A percentile compares a stretch with the other conserved stretches of the same genome.
These are phyloP conservation scores for Ligustrum vulgare DNA, from an alignment of 257 asterid species.

Conservation along the genomic window DNA sequence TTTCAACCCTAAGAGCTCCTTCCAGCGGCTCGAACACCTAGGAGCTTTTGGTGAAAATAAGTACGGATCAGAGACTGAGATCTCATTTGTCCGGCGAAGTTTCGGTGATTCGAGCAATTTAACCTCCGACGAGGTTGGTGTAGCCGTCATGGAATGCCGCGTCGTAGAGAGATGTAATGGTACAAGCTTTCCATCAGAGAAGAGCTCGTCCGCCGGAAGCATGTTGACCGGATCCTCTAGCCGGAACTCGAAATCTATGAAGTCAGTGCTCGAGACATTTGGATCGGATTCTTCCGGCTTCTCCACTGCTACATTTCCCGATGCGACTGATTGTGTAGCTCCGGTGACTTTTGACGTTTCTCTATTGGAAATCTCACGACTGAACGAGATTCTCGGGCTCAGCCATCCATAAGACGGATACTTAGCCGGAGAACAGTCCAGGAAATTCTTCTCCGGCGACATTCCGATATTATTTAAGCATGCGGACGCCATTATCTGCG, in stretches of 20 bases:
- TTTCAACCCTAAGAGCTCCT: constrained; percentile 42
- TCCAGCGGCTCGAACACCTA: constrained; percentile 46
- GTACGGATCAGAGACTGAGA: constrained; percentile 28
- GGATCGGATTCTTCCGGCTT: constrained; percentile 28
- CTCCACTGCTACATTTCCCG: not conserved
- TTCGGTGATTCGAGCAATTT: constrained; percentile 17
- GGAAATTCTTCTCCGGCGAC: constrained; percentile 48
- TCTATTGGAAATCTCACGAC: constrained; percentile 34
- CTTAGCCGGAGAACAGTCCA: constrained; percentile 45
- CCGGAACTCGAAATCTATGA: constrained; percentile 44
- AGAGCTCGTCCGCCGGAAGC: constrained; percentile 53
- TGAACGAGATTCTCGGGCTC: constrained; percentile 44
- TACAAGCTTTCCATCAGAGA: constrained; percentile 43
- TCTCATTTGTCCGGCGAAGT: constrained; percentile 25
- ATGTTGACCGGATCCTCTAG: constrained; percentile 39
- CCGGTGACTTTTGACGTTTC: constrained; percentile 10
- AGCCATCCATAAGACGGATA: constrained; percentile 48
- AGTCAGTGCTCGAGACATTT: constrained; percentile 19
- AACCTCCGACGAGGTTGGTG: not conserved
- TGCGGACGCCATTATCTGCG: constrained; percentile 61
- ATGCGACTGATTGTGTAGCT: not conserved
- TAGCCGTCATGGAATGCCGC: constrained; percentile 5
- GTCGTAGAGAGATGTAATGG: constrained; percentile 31
- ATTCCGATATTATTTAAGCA: constrained; percentile 54
- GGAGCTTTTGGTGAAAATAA: constrained; percentile 50